Percentiles rank a stretch among this genome's conserved stretches.
phyloP scores from a whole-genome alignment of 2,329 filamentous ascomycete genomes.

The Talaromyces sp. region DNA sequence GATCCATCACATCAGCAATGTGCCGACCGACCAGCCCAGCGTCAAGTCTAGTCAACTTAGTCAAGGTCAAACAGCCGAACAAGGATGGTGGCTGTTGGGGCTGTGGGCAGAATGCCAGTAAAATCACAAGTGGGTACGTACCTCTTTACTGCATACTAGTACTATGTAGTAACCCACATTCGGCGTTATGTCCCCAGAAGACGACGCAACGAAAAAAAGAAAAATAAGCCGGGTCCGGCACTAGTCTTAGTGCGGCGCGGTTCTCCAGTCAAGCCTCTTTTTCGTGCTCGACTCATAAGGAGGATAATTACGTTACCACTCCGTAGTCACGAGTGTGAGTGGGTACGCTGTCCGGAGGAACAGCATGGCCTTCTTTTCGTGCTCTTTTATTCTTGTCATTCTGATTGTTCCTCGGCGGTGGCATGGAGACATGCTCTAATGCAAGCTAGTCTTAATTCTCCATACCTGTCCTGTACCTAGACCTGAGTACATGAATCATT shows the following conservation, averaged over 20 bases:
- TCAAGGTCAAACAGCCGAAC: not conserved
- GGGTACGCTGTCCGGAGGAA: not conserved
- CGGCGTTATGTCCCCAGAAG: not conserved
- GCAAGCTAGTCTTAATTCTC: not conserved
- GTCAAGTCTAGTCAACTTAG: not conserved
- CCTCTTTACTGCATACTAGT: too few species aligned
- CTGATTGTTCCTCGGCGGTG: not conserved
- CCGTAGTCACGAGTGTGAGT: conserved; percentile 1
- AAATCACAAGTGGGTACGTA: not conserved
- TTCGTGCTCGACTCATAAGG: not conserved
- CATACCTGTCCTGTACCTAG: not conserved
- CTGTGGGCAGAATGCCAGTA: conserved; percentile 1
- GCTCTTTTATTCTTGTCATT: not conserved
- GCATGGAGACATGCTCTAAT: not conserved
- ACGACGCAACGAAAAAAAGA: not conserved
- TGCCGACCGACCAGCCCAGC: not conserved
- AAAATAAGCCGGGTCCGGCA: not conserved
- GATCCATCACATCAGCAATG: not conserved
- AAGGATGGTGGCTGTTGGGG: conserved; percentile 4
- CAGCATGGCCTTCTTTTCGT: not conserved
- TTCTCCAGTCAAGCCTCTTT: not conserved
- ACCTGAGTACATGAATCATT: not conserved
- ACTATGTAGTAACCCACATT: not conserved
- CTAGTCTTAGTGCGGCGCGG: conserved; percentile 1
- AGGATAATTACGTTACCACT: not conserved